phyloP scores from a whole-genome alignment of 2,329 filamentous ascomycete species.

The Phoma sp. region DNA sequence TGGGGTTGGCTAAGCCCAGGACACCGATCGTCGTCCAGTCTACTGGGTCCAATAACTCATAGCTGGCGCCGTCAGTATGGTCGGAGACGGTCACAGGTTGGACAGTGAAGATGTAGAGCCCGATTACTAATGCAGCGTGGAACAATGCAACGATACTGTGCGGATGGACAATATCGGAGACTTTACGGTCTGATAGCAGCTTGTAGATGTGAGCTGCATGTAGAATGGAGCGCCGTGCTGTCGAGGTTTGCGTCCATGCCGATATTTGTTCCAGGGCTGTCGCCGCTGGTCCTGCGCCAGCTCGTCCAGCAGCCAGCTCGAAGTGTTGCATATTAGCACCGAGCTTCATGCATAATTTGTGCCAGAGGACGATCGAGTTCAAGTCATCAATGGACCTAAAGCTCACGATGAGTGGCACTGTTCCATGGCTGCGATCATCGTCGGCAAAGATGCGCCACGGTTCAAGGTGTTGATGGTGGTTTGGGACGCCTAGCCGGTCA shows the following conservation, averaged over 20 bases:
- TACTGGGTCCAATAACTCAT: constrained; percentile 60
- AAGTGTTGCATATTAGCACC: constrained; percentile 62
- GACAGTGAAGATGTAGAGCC: constrained; percentile 61
- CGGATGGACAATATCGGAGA: constrained; percentile 61
- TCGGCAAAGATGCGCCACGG: constrained; percentile 56
- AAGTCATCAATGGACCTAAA: constrained; percentile 50
- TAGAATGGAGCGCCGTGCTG: constrained; percentile 58
- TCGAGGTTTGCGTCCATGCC: constrained; percentile 59
- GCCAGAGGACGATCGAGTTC: constrained; percentile 61
- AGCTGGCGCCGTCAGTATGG: constrained; percentile 35
- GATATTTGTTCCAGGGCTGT: constrained; percentile 60
- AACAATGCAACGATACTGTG: constrained; percentile 60
- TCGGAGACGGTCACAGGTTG: constrained; percentile 30
- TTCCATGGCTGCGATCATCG: constrained; percentile 55
- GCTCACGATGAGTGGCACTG: constrained; percentile 48
- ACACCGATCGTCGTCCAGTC: constrained; percentile 58
- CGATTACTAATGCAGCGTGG: constrained; percentile 59
- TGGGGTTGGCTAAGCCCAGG: constrained; percentile 53
- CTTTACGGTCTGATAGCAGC: constrained; percentile 59
- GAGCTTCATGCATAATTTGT: constrained; percentile 61
- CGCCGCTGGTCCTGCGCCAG: constrained; percentile 56
- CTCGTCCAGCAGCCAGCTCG: constrained; percentile 60
- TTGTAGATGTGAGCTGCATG: constrained; percentile 63
- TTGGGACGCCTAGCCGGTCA: constrained; percentile 39
- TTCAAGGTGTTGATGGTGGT: constrained; percentile 39